These are phyloP conservation scores for Colletotrichum lupini DNA, from an alignment of 2,329 filamentous ascomycete species.

Conservation along the genomic window DNA sequence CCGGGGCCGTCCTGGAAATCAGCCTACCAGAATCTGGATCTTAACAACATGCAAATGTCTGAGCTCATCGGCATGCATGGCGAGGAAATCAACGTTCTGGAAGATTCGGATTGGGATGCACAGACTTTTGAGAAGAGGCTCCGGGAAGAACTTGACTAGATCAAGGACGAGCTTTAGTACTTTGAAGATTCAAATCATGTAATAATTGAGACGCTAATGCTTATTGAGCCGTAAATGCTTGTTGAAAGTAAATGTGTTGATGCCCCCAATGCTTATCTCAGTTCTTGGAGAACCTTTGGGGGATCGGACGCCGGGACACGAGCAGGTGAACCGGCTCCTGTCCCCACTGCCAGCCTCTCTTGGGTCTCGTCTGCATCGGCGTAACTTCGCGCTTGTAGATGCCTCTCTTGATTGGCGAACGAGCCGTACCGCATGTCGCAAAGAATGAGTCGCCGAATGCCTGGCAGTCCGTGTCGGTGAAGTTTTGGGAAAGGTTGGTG, in stretches of 20 bases:
- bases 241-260: not conserved
- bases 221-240: not conserved
- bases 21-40: not conserved
- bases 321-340: not conserved
- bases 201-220: not conserved
- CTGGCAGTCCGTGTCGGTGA: conserved; percentile 27
- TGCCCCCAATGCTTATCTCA: not conserved
- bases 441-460: conserved; percentile 26
- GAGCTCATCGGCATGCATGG: not conserved
- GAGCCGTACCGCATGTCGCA: conserved; percentile 25
- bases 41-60: not conserved
- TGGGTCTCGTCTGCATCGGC: conserved; percentile 15
- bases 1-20: not conserved
- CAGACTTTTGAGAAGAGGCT: not conserved
- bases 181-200: not conserved
- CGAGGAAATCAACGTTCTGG: not conserved
- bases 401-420: conserved; percentile 26
- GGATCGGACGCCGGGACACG: not conserved
- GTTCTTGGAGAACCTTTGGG: not conserved
- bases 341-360: not conserved
- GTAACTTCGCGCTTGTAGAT: conserved; percentile 30
- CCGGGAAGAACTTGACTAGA: not conserved
- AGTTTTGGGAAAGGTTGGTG: conserved; percentile 15
- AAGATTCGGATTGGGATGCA: not conserved
- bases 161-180: not conserved